Conservation (phyloP, 345 rosid species). For the Microcos paniculata region DNA sequence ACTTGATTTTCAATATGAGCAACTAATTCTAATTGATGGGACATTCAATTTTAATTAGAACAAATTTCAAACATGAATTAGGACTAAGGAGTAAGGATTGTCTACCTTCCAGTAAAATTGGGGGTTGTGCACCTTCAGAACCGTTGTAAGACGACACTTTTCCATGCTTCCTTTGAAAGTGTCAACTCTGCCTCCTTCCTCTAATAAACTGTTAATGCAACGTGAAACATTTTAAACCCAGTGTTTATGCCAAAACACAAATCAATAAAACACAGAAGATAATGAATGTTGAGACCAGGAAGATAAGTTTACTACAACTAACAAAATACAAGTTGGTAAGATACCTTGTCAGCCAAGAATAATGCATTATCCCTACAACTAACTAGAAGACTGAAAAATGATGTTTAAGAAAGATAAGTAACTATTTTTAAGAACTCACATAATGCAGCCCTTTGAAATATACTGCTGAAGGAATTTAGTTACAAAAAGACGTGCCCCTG, state of each 20-base stretch:
- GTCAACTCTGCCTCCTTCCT: slow-evolving; percentile 85
- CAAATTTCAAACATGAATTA: background rate
- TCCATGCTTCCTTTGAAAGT: slow-evolving; percentile 51
- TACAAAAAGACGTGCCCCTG: slow-evolving; percentile 67
- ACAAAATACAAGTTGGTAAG: too few species aligned
- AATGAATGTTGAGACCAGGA: too few species aligned
- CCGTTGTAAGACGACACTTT: slow-evolving; percentile 44
- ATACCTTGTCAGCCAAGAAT: too few species aligned
- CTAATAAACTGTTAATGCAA: slow-evolving; percentile 50
- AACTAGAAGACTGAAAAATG: background rate
- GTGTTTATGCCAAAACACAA: too few species aligned
- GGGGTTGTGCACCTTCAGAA: slow-evolving; percentile 70
- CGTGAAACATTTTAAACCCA: background rate
- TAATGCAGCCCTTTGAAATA: slow-evolving; percentile 60
- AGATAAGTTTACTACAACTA: too few species aligned
- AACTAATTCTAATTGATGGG: background rate
- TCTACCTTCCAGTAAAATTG: slow-evolving; percentile 93
- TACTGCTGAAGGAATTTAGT: slow-evolving; percentile 71
- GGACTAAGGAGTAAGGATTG: background rate
- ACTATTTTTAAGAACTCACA: slow-evolving; percentile 46
- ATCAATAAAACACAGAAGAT: too few species aligned
- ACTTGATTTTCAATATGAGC: background rate
- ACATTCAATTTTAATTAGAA: background rate
- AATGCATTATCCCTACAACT: too few species aligned
- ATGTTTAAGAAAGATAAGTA: background rate